phyloP scores from a whole-genome alignment of 306 rosid genomes.

The Dryas octopetala region DNA sequence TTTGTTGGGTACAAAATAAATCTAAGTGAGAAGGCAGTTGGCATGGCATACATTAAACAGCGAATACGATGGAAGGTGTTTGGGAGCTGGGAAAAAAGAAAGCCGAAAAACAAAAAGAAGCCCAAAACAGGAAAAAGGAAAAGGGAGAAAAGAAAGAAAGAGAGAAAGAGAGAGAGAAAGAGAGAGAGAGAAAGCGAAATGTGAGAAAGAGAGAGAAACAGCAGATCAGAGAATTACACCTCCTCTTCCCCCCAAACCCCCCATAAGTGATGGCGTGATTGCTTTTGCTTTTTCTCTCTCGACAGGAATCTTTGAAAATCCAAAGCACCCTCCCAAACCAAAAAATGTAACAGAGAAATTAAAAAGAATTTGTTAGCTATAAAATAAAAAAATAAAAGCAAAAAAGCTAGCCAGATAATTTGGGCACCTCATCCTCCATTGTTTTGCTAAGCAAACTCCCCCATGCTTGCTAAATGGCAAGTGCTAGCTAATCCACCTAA shows the following conservation, averaged over 20 bases:
- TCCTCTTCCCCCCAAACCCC: not conserved
- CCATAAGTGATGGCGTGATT: conserved; percentile 51
- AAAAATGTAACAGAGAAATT: conserved; percentile 12
- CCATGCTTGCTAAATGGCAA: no score
- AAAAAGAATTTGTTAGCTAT: conserved; percentile 5
- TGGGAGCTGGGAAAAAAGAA: conserved; percentile 35
- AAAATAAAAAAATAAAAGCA: not conserved
- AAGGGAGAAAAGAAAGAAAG: conserved; percentile 48
- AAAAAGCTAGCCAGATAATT: conserved; percentile 1
- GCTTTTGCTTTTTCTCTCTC: conserved; percentile 53
- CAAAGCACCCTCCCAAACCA: conserved; percentile 35
- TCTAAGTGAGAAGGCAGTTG: conserved; percentile 16
- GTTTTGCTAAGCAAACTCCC: conserved; percentile 12
- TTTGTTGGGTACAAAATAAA: not conserved
- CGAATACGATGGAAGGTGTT: conserved; percentile 32
- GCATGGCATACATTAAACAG: conserved; percentile 5
- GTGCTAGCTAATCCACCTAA: not conserved
- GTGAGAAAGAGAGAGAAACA: conserved; percentile 26
- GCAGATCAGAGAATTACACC: not conserved
- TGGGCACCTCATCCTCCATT: conserved; percentile 21
- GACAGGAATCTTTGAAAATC: conserved; percentile 69
- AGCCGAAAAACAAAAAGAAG: conserved; percentile 62
- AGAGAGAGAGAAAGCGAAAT: conserved; percentile 25
- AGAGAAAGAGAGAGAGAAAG: conserved; percentile 23
- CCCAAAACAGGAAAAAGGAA: conserved; percentile 61